A percentile compares a stretch with the other conserved stretches of the same genome.
Conservation (phyloP, 2,329 filamentous ascomycete genomes). For the Fusarium sp. region DNA sequence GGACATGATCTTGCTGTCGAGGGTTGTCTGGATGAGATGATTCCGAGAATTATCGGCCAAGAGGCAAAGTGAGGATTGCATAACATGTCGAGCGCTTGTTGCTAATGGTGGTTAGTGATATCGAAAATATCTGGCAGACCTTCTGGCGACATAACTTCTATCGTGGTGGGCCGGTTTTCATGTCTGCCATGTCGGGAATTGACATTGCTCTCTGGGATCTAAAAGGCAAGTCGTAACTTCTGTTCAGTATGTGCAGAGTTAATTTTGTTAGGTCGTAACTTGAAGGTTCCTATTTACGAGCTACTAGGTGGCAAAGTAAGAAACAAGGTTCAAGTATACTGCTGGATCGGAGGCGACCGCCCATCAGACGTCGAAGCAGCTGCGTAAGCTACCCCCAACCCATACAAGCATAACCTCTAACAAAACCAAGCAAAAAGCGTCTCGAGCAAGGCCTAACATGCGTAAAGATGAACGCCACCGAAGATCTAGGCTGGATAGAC, state of each 20-base stretch:
- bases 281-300: constrained; percentile 76
- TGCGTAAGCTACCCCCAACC: constrained; percentile 58
- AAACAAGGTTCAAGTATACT: constrained; percentile 77
- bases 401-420: constrained; percentile 58
- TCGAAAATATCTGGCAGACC: constrained; percentile 84
- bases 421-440: constrained; percentile 43
- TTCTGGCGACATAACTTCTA: constrained; percentile 80
- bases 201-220: constrained; percentile 86
- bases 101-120: constrained; percentile 65
- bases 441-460: constrained; percentile 64
- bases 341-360: constrained; percentile 82
- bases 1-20: constrained; percentile 81
- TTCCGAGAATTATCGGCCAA: constrained; percentile 70
- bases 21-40: constrained; percentile 76
- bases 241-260: background rate
- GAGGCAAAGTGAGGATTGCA: constrained; percentile 72
- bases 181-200: constrained; percentile 81
- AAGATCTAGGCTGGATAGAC: constrained; percentile 81
- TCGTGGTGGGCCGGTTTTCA: constrained; percentile 81
- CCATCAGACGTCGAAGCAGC: constrained; percentile 73
- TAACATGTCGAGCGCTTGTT: rapidly evolving
- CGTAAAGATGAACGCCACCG: constrained; percentile 85
- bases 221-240: constrained; percentile 59
- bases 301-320: constrained; percentile 80
- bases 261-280: constrained; percentile 52